Conservation (phyloP, 2,329 filamentous ascomycete genomes). For the Nemania sp. region DNA sequence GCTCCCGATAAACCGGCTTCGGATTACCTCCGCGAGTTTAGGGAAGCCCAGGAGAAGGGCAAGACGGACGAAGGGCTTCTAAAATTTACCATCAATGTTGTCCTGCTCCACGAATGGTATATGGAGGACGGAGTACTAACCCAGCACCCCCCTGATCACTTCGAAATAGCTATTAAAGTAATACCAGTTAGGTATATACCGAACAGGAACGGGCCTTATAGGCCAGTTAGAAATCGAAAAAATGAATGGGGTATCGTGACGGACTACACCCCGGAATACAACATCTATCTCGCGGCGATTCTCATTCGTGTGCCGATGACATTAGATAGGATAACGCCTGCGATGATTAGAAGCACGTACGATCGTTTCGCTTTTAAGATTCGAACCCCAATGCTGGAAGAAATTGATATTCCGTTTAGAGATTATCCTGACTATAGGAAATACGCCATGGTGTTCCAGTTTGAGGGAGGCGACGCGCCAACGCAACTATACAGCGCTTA, state of each 20-base stretch:
- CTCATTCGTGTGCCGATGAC: constrained; percentile 8
- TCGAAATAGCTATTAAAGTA: background rate
- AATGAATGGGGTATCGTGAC: constrained; percentile 24
- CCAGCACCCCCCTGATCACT: background rate
- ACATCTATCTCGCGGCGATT: constrained; percentile 15
- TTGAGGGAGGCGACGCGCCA: background rate
- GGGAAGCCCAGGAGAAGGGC: background rate
- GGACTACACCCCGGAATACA: constrained; percentile 3
- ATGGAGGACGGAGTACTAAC: background rate
- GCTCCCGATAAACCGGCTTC: too few relatives aligned
- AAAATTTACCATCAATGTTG: background rate
- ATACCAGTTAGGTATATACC: constrained; percentile 5
- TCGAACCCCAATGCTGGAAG: constrained; percentile 4
- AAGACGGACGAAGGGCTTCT: background rate
- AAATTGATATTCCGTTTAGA: constrained; percentile 18
- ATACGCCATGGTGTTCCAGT: constrained; percentile 17
- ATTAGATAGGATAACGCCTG: background rate
- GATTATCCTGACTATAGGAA: background rate
- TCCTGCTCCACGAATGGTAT: constrained; percentile 23
- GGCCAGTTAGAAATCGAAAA: background rate
- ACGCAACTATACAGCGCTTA: constrained; percentile 15
- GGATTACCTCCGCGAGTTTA: too few relatives aligned
- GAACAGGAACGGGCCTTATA: background rate
- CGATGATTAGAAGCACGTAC: constrained; percentile 7
- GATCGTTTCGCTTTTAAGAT: constrained; percentile 2